These are phyloP conservation scores for Globisporangium barbulae DNA, from an alignment of 352 stramenopile genomes.

Conservation along the genomic window DNA sequence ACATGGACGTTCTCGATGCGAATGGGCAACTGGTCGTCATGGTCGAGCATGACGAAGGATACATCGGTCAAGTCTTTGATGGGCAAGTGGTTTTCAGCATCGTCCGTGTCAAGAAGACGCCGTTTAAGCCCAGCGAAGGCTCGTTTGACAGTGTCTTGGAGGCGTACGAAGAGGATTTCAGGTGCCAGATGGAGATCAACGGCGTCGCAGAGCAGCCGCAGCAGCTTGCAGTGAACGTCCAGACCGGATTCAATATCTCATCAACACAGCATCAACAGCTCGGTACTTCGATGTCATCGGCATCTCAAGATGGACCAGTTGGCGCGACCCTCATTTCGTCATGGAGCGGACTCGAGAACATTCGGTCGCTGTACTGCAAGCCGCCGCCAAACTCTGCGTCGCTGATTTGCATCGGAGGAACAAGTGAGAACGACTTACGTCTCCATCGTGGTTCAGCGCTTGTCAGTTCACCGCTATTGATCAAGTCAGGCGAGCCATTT, in stretches of 20 bases:
- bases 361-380: constrained; percentile 10
- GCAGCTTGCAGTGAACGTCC: constrained; percentile 9
- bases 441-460: background rate
- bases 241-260: constrained; percentile 8
- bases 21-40: constrained; percentile 3
- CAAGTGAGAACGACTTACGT: background rate
- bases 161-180: constrained; percentile 15
- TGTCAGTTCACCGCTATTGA: background rate
- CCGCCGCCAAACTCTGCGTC: constrained; percentile 15
- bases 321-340: constrained; percentile 13
- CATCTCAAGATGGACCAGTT: background rate
- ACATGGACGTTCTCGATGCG: background rate
- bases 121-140: background rate
- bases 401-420: constrained; percentile 10
- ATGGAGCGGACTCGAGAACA: constrained; percentile 20
- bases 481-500: background rate
- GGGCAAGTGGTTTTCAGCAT: background rate
- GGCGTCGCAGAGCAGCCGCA: constrained; percentile 10
- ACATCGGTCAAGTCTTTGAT: constrained; percentile 8
- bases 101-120: constrained; percentile 5
- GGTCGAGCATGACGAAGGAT: constrained; percentile 17
- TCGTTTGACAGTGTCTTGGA: constrained; percentile 17
- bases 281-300: background rate
- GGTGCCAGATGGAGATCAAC: constrained; percentile 12
- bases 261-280: background rate